Conservation (phyloP, 1,139 yeast genomes). For the Zygosaccharomyces pseudobailii region DNA sequence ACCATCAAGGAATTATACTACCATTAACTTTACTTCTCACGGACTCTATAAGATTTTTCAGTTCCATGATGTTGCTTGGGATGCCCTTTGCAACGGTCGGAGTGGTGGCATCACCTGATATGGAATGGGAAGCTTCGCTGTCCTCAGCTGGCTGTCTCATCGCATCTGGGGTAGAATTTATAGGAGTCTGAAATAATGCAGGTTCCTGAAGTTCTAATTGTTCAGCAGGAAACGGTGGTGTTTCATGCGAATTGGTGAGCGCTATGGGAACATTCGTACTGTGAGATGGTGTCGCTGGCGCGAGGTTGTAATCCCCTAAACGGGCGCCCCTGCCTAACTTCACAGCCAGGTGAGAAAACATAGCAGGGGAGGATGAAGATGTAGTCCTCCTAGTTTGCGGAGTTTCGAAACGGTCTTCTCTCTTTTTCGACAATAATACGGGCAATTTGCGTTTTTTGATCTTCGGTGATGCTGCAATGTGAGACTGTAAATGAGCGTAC, state of each 20-base stretch:
- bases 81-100: conserved; percentile 2
- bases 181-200: conserved; percentile 20
- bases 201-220: conserved; percentile 7
- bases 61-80: conserved; percentile 20
- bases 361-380: conserved; percentile 20
- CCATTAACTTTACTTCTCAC: conserved; percentile 26
- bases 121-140: background rate
- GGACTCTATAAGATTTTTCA: conserved; percentile 28
- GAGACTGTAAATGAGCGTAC: conserved; percentile 30
- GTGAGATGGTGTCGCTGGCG: conserved; percentile 27
- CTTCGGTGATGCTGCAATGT: conserved; percentile 31
- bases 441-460: conserved; percentile 28
- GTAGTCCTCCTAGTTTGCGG: conserved; percentile 22
- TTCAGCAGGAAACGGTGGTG: conserved; percentile 2
- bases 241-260: conserved; percentile 5
- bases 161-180: conserved; percentile 9
- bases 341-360: conserved; percentile 29
- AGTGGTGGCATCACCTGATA: background rate
- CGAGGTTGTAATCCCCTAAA: conserved; percentile 13
- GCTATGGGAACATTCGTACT: conserved; percentile 21
- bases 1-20: background rate
- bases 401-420: conserved; percentile 26
- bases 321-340: conserved; percentile 16
- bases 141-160: background rate
- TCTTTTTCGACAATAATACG: conserved; percentile 28